These are phyloP conservation scores for Chondrus crispus DNA, from an alignment of 23 red algal species.

Conservation along the genomic window DNA sequence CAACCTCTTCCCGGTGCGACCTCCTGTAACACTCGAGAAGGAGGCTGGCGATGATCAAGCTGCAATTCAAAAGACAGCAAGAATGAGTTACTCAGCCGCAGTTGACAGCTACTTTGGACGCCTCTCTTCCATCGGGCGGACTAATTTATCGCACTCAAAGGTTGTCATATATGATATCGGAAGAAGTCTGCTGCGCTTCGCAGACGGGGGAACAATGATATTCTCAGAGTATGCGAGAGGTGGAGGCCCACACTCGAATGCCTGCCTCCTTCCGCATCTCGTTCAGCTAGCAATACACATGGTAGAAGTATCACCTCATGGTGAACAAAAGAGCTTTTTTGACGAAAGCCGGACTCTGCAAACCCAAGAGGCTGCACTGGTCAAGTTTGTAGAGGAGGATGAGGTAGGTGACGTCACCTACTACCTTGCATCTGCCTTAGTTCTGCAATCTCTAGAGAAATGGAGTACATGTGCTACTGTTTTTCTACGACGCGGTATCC, in stretches of 20 bases:
- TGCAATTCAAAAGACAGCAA: conserved; percentile 7
- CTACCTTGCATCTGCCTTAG: conserved; percentile 44
- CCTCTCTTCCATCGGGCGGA: conserved; percentile 41
- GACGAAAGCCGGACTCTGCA: neutral
- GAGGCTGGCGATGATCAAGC: neutral
- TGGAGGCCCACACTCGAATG: conserved; percentile 53
- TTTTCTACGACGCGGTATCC: conserved; percentile 27
- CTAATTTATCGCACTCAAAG: conserved; percentile 48
- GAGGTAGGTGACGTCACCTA: conserved; percentile 52
- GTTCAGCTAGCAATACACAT: conserved; percentile 54
- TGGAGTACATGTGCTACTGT: conserved; percentile 1
- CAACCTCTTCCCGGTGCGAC: conserved; percentile 67
- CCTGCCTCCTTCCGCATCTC: conserved; percentile 37
- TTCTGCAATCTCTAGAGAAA: conserved; percentile 7
- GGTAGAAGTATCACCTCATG: conserved; percentile 17
- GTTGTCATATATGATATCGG: conserved; percentile 45
- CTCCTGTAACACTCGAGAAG: conserved; percentile 15
- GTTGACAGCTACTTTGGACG: conserved; percentile 62
- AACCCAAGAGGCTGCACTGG: neutral
- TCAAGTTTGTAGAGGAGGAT: conserved; percentile 33
- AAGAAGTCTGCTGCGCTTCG: conserved; percentile 47
- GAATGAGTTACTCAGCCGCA: conserved; percentile 20
- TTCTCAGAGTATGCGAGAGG: conserved; percentile 60
- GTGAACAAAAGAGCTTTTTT: neutral
- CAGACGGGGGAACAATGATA: conserved; percentile 14